Percentiles rank a stretch among this genome's conserved stretches.
Conservation (phyloP, 306 rosid species). For the Rosa persica region DNA sequence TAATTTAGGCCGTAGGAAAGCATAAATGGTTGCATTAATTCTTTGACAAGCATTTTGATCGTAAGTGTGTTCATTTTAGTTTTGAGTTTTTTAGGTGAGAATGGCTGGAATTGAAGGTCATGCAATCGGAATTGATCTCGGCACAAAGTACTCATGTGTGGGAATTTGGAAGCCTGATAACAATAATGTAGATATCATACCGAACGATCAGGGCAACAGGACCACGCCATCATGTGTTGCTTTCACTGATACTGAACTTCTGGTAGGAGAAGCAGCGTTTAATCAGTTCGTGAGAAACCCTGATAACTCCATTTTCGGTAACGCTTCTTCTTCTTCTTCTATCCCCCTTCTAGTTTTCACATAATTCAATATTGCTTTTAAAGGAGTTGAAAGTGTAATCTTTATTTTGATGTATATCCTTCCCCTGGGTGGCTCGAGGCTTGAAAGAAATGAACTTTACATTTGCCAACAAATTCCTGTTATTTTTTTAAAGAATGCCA, state of each 20-base stretch:
- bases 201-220: not conserved
- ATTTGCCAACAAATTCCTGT: no score
- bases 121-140: not conserved
- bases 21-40: no score
- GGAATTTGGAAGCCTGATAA: not conserved
- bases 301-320: not conserved
- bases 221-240: conserved; percentile 6
- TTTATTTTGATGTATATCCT: no score
- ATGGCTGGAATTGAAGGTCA: not conserved
- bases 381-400: not conserved
- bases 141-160: not conserved
- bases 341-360: no score
- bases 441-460: no score
- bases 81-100: not conserved
- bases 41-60: no score
- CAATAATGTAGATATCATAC: not conserved
- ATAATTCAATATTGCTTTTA: no score
- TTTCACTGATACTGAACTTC: not conserved
- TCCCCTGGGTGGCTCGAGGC: no score
- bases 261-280: not conserved
- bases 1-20: no score
- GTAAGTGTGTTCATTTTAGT: no score
- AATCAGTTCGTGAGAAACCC: not conserved
- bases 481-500: no score
- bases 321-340: no score